Conservation (phyloP, 306 rosid genomes). For the Hippophae gyantsensis region DNA sequence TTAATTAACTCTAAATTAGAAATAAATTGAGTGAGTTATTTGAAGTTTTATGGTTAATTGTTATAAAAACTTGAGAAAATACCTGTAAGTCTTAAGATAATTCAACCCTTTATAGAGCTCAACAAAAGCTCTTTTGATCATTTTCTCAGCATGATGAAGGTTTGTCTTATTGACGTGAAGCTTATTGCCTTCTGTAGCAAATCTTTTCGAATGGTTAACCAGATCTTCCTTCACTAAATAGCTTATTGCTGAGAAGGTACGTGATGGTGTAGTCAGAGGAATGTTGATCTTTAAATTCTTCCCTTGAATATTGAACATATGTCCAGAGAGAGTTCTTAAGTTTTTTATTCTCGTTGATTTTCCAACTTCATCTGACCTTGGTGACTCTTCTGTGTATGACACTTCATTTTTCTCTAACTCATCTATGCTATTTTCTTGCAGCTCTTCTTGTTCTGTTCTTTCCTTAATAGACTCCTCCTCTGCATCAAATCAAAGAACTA, state of each 20-base stretch:
- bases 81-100: constrained; percentile 87
- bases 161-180: constrained; percentile 59
- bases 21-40: not conserved
- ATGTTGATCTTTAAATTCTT: constrained; percentile 80
- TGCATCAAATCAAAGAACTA: constrained; percentile 22
- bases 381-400: constrained; percentile 32
- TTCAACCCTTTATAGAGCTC: constrained; percentile 91
- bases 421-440: constrained; percentile 35
- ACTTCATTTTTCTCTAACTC: constrained; percentile 52
- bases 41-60: not conserved
- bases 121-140: constrained; percentile 83
- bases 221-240: constrained; percentile 80
- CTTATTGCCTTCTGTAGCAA: constrained; percentile 48
- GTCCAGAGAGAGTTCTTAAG: constrained; percentile 51
- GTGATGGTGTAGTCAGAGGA: constrained; percentile 79
- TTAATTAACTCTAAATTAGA: not conserved
- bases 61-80: not conserved
- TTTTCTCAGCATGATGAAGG: constrained; percentile 84
- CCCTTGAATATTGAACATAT: constrained; percentile 54
- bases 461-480: constrained; percentile 76
- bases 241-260: constrained; percentile 84
- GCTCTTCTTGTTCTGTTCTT: constrained; percentile 52
- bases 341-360: constrained; percentile 39
- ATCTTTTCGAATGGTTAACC: constrained; percentile 62
- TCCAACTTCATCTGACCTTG: constrained; percentile 30